phyloP scores from a whole-genome alignment of 306 rosid genomes.

The Prunus dulcis region DNA sequence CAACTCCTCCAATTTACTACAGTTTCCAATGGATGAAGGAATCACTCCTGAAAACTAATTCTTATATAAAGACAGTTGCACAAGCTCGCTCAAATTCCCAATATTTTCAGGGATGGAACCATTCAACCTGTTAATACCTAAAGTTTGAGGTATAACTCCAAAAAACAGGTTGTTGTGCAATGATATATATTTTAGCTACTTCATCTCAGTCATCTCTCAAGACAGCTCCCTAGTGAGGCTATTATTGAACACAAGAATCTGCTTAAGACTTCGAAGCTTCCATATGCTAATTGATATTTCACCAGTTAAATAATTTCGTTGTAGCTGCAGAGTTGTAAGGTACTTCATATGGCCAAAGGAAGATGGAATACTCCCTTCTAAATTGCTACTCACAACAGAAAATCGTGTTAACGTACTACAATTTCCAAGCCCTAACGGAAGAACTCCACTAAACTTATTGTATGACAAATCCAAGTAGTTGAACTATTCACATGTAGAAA shows the following conservation, averaged over 20 bases:
- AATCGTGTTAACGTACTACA: conserved; percentile 43
- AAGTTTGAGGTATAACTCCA: too few relatives aligned
- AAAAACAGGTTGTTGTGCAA: too few relatives aligned
- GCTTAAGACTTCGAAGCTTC: conserved; percentile 67
- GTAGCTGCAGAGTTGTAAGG: conserved; percentile 42
- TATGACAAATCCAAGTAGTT: conserved; percentile 45
- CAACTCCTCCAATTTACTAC: conserved; percentile 45
- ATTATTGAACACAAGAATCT: conserved; percentile 18
- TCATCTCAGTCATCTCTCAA: too few relatives aligned
- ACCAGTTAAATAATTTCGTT: conserved; percentile 57
- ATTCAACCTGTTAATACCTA: too few relatives aligned
- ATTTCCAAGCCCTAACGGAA: conserved; percentile 64
- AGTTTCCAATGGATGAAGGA: conserved; percentile 68
- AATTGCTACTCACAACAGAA: conserved; percentile 30
- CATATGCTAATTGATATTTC: conserved; percentile 75
- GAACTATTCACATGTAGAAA: conserved; percentile 34
- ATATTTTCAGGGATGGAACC: too few relatives aligned
- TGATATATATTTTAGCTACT: too few relatives aligned
- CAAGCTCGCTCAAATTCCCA: too few relatives aligned
- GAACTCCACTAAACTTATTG: conserved; percentile 52
- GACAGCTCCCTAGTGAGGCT: too few relatives aligned
- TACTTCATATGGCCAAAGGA: conserved; percentile 52
- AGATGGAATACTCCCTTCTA: conserved; percentile 60
- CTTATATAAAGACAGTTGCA: too few relatives aligned
- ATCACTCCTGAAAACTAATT: conserved; percentile 40